phyloP scores from a whole-genome alignment of 768 basidiomycete genomes.

The Mycena galericulata region DNA sequence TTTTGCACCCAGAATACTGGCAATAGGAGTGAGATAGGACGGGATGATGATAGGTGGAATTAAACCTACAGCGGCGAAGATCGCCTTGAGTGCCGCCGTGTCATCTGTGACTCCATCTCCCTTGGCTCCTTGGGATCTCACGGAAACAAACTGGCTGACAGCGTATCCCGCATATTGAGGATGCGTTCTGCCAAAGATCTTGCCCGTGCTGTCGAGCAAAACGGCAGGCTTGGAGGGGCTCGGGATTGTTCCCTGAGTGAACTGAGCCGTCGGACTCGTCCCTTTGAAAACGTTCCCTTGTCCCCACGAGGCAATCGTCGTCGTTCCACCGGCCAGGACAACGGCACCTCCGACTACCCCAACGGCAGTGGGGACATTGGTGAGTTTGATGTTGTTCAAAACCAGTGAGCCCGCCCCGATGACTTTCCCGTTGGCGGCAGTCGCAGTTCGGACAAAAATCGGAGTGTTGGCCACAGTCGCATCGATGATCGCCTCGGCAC shows the following conservation, averaged over 20 bases:
- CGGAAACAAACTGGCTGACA: slow-evolving; percentile 76
- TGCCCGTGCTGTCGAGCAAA: slow-evolving; percentile 67
- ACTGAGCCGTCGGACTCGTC: slow-evolving; percentile 53
- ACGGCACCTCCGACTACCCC: slow-evolving; percentile 62
- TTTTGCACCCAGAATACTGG: slow-evolving; percentile 59
- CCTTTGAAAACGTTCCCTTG: slow-evolving; percentile 82
- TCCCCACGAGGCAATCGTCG: slow-evolving; percentile 73
- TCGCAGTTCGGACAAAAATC: slow-evolving; percentile 67
- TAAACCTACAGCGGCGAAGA: too few species aligned
- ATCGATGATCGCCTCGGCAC: slow-evolving; percentile 73
- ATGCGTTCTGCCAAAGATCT: slow-evolving; percentile 69
- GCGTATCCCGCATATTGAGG: slow-evolving; percentile 77
- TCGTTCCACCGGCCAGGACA: slow-evolving; percentile 72
- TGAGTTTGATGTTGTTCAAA: slow-evolving; percentile 71
- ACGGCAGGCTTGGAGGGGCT: slow-evolving; percentile 64
- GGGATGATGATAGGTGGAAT: too few species aligned
- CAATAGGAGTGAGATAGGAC: too few species aligned
- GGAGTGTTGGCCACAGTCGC: slow-evolving; percentile 69
- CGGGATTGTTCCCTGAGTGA: slow-evolving; percentile 62
- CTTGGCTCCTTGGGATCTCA: slow-evolving; percentile 68
- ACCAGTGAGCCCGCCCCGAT: slow-evolving; percentile 69
- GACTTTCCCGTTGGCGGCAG: slow-evolving; percentile 57
- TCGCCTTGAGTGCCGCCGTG: too few species aligned
- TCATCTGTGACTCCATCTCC: neutral
- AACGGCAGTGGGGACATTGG: slow-evolving; percentile 71